These are phyloP conservation scores for Panicum hallii DNA, from an alignment of 202 grass and related monocot species.

Conservation along the genomic window DNA sequence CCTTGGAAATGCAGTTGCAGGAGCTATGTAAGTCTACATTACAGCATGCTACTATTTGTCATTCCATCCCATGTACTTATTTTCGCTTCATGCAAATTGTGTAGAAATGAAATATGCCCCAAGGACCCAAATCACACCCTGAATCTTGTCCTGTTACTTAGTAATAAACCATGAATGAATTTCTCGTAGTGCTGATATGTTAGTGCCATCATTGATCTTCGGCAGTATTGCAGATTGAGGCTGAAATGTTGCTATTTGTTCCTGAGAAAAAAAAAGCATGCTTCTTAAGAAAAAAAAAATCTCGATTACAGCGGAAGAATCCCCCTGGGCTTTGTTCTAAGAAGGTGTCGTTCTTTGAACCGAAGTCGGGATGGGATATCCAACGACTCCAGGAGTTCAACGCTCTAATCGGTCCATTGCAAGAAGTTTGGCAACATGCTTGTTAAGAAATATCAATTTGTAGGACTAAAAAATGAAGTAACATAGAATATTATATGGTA, in stretches of 20 bases:
- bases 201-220: background rate
- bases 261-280: background rate
- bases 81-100: background rate
- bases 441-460: background rate
- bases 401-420: no score
- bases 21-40: slow-evolving; percentile 80
- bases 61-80: background rate
- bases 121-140: background rate
- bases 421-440: background rate
- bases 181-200: slow-evolving; percentile 17
- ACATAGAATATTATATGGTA: slow-evolving; percentile 22
- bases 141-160: background rate
- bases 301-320: no score
- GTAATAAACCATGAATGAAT: slow-evolving; percentile 6
- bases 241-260: background rate
- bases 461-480: background rate
- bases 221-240: background rate
- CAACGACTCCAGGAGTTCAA: no score
- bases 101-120: background rate
- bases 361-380: no score
- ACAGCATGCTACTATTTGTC: background rate
- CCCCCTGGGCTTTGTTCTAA: no score
- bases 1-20: slow-evolving; percentile 97
- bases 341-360: no score
- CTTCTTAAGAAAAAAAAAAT: background rate